A percentile compares a stretch with the other conserved stretches of the same genome.
phyloP scores from a whole-genome alignment of 768 basidiomycete genomes.

The Leucocoprinus sp. region DNA sequence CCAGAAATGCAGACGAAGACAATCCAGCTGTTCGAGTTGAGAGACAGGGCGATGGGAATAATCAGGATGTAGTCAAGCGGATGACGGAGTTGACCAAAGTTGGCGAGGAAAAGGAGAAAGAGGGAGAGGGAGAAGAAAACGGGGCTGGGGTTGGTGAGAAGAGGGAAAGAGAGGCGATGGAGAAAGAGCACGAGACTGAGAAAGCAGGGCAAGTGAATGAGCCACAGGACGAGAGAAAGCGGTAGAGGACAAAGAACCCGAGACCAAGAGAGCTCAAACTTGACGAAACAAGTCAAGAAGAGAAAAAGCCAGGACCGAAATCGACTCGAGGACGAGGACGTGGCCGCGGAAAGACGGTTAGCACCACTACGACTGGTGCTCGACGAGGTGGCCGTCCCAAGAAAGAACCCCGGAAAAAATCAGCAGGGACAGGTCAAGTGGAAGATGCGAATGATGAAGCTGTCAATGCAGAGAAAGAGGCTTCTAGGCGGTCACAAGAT shows the following conservation, averaged over 20 bases:
- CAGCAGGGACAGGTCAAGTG: neutral
- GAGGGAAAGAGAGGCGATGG: neutral
- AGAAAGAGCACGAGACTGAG: neutral
- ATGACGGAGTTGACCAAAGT: slow-evolving; percentile 6
- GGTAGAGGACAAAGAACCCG: neutral
- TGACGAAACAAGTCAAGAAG: neutral
- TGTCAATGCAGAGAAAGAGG: neutral
- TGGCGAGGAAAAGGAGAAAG: neutral
- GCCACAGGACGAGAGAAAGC: neutral
- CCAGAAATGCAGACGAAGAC: neutral
- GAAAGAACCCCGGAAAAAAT: neutral
- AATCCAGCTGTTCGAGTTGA: slow-evolving; percentile 2
- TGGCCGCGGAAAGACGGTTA: neutral
- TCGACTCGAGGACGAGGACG: neutral
- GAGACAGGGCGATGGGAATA: slow-evolving; percentile 1
- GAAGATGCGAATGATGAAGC: neutral
- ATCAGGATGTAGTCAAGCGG: neutral
- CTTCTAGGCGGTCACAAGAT: too few relatives aligned
- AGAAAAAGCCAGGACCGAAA: neutral
- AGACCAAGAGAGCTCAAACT: neutral
- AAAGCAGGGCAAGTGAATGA: neutral
- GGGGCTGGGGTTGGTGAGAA: slow-evolving; percentile 16
- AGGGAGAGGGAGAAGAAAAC: neutral
- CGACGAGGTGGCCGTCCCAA: neutral
- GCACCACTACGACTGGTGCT: neutral